These are phyloP conservation scores for Wickerhamiella sorbophila DNA, from an alignment of 805 yeast species.

Conservation along the genomic window DNA sequence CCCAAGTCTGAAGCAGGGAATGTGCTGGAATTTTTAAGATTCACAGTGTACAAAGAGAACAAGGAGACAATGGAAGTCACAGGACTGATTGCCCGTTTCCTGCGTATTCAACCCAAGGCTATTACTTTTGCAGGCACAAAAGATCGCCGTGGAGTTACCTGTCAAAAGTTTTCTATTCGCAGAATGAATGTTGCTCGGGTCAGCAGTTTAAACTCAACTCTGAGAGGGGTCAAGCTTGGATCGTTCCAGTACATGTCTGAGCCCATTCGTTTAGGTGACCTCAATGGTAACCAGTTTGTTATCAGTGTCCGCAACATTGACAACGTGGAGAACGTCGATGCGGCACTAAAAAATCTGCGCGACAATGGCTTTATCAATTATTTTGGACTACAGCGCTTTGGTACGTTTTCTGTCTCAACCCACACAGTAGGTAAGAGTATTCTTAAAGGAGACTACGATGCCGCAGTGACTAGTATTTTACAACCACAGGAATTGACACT, in stretches of 20 bases:
- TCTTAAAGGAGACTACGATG: conserved; percentile 60
- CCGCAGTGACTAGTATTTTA: conserved; percentile 62
- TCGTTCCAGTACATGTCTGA: conserved; percentile 53
- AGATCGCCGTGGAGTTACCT: conserved; percentile 91
- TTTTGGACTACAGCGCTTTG: conserved; percentile 97
- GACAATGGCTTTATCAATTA: conserved; percentile 78
- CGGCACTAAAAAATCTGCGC: conserved; percentile 39
- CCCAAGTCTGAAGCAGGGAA: conserved; percentile 39
- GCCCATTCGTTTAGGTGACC: conserved; percentile 62
- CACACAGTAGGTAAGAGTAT: conserved; percentile 69
- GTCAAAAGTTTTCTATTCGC: conserved; percentile 60
- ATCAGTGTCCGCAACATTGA: conserved; percentile 69
- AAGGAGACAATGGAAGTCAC: conserved; percentile 97
- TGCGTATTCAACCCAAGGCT: conserved; percentile 56
- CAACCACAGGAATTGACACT: conserved; percentile 74
- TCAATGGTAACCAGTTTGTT: conserved; percentile 76
- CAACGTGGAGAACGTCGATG: conserved; percentile 29
- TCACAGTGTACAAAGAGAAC: conserved; percentile 81
- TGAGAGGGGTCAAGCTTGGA: conserved; percentile 63
- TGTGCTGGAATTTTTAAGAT: conserved; percentile 51
- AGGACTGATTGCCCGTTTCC: conserved; percentile 50
- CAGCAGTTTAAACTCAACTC: conserved; percentile 55
- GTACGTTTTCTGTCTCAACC: conserved; percentile 87
- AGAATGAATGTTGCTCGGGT: conserved; percentile 51
- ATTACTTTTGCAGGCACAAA: conserved; percentile 89